These are phyloP conservation scores for Chlamydomonas sp. DNA, from an alignment of 139 green algal genomes.

Conservation along the genomic window DNA sequence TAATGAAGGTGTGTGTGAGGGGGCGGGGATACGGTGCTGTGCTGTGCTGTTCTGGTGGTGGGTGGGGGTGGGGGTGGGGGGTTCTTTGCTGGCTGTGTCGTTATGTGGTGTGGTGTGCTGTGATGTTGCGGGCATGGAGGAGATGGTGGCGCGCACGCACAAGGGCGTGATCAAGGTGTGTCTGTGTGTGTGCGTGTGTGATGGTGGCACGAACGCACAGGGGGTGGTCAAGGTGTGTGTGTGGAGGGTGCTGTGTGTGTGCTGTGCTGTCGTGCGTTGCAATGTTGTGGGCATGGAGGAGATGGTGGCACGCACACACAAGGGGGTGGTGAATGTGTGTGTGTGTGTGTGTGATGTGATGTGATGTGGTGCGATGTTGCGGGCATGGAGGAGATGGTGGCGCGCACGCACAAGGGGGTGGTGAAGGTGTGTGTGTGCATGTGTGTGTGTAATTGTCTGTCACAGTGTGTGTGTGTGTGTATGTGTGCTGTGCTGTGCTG, in stretches of 20 bases:
- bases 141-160: slow-evolving; percentile 39
- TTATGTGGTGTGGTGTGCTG: no score
- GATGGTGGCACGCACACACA: slow-evolving; percentile 37
- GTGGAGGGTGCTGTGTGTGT: no score
- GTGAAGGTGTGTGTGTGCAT: neutral
- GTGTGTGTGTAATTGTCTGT: neutral
- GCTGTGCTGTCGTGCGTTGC: no score
- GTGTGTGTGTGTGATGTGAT: neutral
- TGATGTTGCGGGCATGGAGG: slow-evolving; percentile 59
- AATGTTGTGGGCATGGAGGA: slow-evolving; percentile 60
- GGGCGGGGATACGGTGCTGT: neutral
- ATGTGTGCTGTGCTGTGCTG: no score
- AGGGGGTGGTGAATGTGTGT: slow-evolving; percentile 18
- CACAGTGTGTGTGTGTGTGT: no score
- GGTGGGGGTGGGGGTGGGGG: no score
- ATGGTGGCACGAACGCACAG: no score
- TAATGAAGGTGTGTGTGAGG: neutral
- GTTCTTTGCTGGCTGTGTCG: no score
- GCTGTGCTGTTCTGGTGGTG: no score
- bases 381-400: slow-evolving; percentile 59
- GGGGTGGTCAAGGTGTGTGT: no score
- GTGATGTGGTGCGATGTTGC: no score
- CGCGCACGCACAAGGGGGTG: slow-evolving; percentile 37
- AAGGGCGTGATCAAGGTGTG: slow-evolving; percentile 25
- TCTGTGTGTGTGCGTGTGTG: neutral